Evolutionary conservation across 2,329 filamentous ascomycete species (phyloP).

Genomic region (Botrytis sinoallii): DNA sequence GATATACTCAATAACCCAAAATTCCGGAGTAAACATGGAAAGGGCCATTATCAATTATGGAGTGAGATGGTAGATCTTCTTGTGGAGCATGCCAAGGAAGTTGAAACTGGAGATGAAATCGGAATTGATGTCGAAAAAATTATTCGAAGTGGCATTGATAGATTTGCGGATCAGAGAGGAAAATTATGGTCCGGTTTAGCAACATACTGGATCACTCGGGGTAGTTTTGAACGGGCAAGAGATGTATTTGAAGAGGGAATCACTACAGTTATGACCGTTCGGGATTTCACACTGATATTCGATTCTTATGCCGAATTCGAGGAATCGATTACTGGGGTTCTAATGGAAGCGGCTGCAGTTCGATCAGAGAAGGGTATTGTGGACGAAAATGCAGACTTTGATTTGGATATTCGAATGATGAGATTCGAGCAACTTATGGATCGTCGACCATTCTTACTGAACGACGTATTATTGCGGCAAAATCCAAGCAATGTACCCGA

Average conservation of each 20-base stretch:
- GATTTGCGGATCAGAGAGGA: constrained; percentile 90
- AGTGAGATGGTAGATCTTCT: constrained; percentile 94
- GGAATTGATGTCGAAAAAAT: constrained; percentile 91
- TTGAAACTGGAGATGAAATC: constrained; percentile 75
- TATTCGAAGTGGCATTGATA: constrained; percentile 83
- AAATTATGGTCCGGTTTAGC: constrained; percentile 94
- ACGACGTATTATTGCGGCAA: constrained; percentile 90
- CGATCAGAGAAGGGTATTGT: constrained; percentile 75
- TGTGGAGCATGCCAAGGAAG: constrained; percentile 83
- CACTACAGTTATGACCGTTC: constrained; percentile 96
- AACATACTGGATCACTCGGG: constrained; percentile 92
- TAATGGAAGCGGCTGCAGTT: constrained; percentile 83
- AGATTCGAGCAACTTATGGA: constrained; percentile 98
- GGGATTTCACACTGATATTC: constrained; percentile 94
- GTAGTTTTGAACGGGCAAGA: constrained; percentile 86
- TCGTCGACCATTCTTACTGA: constrained; percentile 88
- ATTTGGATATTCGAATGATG: constrained; percentile 95
- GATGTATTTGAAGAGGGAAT: constrained; percentile 96
- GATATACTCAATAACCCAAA: constrained; percentile 84
- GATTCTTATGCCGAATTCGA: constrained; percentile 97
- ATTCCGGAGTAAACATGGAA: constrained; percentile 89
- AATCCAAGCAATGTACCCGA: constrained; percentile 95
- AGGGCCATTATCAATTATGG: constrained; percentile 96
- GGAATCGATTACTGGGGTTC: constrained; percentile 84
- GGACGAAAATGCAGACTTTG: constrained; percentile 84